Conservation (phyloP, 139 green algal genomes). For the Chlamydomonas schloesseri region DNA sequence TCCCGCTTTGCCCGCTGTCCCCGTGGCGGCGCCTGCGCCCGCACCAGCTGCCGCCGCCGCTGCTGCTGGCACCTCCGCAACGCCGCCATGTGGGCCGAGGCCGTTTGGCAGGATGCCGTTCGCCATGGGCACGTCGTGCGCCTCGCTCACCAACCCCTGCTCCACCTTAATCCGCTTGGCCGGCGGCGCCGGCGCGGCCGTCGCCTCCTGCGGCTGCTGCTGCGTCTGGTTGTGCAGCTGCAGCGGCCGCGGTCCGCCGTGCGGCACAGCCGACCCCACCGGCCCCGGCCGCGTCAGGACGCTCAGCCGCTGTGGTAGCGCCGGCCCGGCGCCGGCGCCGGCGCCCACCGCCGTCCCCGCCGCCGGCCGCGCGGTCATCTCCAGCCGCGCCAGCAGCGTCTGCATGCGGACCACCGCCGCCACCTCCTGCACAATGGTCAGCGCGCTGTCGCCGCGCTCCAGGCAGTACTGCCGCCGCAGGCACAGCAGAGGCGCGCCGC, state of each 20-base stretch:
- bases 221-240: not conserved
- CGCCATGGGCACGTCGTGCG: not conserved
- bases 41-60: not conserved
- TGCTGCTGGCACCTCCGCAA: conserved; percentile 2
- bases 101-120: not conserved
- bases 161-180: conserved; percentile 11
- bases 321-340: not conserved
- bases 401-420: conserved; percentile 51
- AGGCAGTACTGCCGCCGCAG: conserved; percentile 45
- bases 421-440: conserved; percentile 41
- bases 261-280: not conserved
- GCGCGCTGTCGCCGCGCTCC: conserved; percentile 26
- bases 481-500: not conserved
- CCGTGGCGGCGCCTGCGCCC: not conserved
- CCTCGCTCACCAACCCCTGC: not conserved
- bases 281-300: not conserved
- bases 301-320: not conserved
- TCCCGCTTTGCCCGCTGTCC: not conserved
- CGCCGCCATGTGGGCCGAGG: no score
- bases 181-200: not conserved
- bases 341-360: not conserved
- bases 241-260: not conserved
- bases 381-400: conserved; percentile 45
- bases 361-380: conserved; percentile 20
- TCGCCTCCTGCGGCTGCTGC: not conserved